phyloP scores from a whole-genome alignment of 1,139 yeast genomes.

The Kurtzmaniella quercitrusa region DNA sequence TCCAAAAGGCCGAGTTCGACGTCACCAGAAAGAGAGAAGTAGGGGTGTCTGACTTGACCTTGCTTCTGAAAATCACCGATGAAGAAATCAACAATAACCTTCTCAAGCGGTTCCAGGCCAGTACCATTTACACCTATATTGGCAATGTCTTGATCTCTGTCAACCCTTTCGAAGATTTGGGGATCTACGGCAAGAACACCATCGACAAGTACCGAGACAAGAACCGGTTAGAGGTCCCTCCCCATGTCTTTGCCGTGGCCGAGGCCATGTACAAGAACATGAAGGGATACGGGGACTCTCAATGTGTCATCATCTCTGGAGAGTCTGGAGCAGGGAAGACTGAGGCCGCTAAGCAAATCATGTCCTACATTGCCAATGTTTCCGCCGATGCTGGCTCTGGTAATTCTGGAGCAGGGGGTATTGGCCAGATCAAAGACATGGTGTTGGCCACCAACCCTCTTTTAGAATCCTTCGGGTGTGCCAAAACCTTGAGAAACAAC shows the following conservation, averaged over 20 bases:
- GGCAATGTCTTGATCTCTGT: constrained; percentile 91
- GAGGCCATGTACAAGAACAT: constrained; percentile 95
- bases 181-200: constrained; percentile 81
- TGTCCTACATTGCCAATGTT: constrained; percentile 96
- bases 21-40: constrained; percentile 88
- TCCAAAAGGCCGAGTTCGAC: constrained; percentile 91
- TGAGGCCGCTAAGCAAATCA: constrained; percentile 96
- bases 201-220: constrained; percentile 81
- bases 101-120: constrained; percentile 83
- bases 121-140: constrained; percentile 83
- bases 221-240: constrained; percentile 95
- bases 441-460: constrained; percentile 96
- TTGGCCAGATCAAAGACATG: constrained; percentile 90
- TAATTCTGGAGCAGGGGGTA: constrained; percentile 27
- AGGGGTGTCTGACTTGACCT: constrained; percentile 92
- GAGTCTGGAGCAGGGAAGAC: constrained; percentile 99
- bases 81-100: constrained; percentile 91
- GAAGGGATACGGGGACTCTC: constrained; percentile 91
- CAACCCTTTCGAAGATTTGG: constrained; percentile 94
- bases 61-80: constrained; percentile 83
- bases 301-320: constrained; percentile 97
- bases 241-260: constrained; percentile 97
- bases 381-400: constrained; percentile 40
- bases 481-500: constrained; percentile 92
- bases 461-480: constrained; percentile 96